phyloP scores from a whole-genome alignment of 768 basidiomycete genomes.

The Lentinus brumalis region DNA sequence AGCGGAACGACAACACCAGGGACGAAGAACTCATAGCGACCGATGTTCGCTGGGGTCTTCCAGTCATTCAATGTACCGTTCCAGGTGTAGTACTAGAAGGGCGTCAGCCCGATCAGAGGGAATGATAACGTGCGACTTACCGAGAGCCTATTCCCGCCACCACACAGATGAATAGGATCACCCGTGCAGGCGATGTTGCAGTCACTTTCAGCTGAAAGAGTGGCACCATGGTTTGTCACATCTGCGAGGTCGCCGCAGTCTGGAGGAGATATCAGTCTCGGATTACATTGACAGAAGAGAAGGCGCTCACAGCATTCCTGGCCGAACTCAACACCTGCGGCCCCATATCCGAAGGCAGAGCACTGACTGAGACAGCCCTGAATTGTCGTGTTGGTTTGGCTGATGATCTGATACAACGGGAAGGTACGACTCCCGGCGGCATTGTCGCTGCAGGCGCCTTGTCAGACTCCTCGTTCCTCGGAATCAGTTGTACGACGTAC shows the following conservation, averaged over 20 bases:
- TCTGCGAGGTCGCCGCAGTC: conserved; percentile 73
- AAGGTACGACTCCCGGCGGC: conserved; percentile 47
- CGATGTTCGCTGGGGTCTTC: conserved; percentile 65
- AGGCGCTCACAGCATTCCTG: conserved; percentile 67
- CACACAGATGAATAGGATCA: conserved; percentile 70
- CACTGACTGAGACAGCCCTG: conserved; percentile 69
- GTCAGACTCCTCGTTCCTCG: not conserved
- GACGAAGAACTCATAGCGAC: conserved; percentile 63
- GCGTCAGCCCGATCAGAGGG: not conserved
- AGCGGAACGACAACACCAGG: conserved; percentile 70
- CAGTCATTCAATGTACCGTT: conserved; percentile 51
- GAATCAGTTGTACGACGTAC: conserved; percentile 39
- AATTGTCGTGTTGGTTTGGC: conserved; percentile 63
- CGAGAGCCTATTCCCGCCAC: conserved; percentile 56
- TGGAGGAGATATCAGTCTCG: conserved; percentile 25
- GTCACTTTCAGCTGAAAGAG: conserved; percentile 36
- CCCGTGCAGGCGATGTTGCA: conserved; percentile 64
- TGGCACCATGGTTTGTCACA: conserved; percentile 40
- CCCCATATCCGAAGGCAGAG: conserved; percentile 69
- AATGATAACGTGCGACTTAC: conserved; percentile 39
- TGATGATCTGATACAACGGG: conserved; percentile 56
- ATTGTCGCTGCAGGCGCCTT: conserved; percentile 44
- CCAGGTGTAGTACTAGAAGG: conserved; percentile 33
- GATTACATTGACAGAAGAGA: not conserved
- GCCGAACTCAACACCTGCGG: conserved; percentile 68